Evolutionary conservation across 163 green algal species (phyloP).

Genomic region (Scenedesmus sp.): DNA sequence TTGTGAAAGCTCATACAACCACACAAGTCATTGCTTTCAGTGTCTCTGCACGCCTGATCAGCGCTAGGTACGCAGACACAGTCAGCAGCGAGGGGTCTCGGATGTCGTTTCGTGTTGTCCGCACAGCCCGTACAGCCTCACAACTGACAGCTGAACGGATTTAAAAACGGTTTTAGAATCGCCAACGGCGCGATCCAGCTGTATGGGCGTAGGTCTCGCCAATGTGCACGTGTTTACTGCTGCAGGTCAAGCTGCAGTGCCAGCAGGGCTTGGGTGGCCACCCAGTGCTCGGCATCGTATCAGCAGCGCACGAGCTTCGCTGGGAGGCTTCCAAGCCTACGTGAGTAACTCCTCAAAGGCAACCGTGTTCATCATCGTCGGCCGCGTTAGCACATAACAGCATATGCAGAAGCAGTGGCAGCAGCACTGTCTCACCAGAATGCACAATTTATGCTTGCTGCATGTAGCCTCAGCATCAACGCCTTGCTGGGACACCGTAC

Average conservation of each 20-base stretch:
- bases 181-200: not conserved
- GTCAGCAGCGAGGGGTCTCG: not conserved
- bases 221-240: not conserved
- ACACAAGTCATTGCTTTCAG: not conserved
- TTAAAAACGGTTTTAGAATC: not conserved
- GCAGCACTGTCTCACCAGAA: not conserved
- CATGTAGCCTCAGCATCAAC: no score
- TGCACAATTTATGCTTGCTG: not conserved
- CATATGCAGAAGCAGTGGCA: not conserved
- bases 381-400: no score
- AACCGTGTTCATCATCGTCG: no score
- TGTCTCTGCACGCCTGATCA: not conserved
- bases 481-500: no score
- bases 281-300: not conserved
- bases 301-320: not conserved
- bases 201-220: no score
- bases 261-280: not conserved
- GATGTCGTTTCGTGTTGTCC: not conserved
- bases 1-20: not conserved
- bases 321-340: not conserved
- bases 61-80: not conserved
- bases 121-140: no score
- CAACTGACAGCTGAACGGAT: not conserved
- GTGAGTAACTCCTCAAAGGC: not conserved
- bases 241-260: not conserved